Conservation (phyloP, 768 basidiomycete genomes). For the Mycena maculata region DNA sequence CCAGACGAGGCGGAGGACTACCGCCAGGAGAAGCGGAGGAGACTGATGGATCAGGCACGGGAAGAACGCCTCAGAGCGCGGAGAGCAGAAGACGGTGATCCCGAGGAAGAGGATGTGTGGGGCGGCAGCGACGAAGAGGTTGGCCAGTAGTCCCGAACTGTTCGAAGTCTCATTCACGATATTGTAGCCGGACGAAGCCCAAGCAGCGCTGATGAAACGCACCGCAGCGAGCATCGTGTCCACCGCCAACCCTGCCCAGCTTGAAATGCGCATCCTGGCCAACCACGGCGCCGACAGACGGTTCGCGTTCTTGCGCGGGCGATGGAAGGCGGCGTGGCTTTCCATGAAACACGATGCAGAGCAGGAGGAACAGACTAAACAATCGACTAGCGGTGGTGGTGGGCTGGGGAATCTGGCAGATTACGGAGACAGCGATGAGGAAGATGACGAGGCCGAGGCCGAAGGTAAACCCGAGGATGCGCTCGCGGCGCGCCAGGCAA, state of each 20-base stretch:
- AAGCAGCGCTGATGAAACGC: constrained; percentile 75
- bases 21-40: constrained; percentile 73
- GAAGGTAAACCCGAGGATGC: constrained; percentile 1
- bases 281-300: constrained; percentile 83
- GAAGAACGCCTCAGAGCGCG: constrained; percentile 77
- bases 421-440: constrained; percentile 70
- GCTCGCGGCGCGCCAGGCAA: constrained; percentile 43
- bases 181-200: constrained; percentile 74
- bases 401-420: constrained; percentile 66
- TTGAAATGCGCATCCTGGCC: constrained; percentile 90
- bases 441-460: constrained; percentile 45
- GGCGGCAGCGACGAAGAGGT: constrained; percentile 81
- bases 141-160: too few relatives aligned
- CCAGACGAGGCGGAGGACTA: constrained; percentile 75
- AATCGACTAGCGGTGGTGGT: constrained; percentile 27
- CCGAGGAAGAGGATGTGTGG: constrained; percentile 62
- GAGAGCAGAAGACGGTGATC: constrained; percentile 54
- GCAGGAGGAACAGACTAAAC: constrained; percentile 44
- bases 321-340: constrained; percentile 78
- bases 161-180: too few relatives aligned
- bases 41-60: constrained; percentile 66
- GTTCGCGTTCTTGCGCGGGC: constrained; percentile 85
- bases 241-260: constrained; percentile 81
- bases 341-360: constrained; percentile 61
- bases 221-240: constrained; percentile 77